These are phyloP conservation scores for Pseudonectria buxi DNA, from an alignment of 2,329 filamentous ascomycete species.

Conservation along the genomic window DNA sequence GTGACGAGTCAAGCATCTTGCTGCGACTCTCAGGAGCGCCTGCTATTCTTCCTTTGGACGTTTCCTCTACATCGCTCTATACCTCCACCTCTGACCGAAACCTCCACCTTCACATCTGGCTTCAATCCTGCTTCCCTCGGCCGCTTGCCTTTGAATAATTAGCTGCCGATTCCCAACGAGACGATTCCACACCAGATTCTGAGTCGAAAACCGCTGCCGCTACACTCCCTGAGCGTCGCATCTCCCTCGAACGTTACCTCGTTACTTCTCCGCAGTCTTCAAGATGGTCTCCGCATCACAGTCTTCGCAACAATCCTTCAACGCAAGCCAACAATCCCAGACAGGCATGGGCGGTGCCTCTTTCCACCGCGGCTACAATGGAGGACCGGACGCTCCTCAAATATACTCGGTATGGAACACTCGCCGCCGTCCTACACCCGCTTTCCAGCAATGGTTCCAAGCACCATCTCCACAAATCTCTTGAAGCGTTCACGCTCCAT, in stretches of 20 bases:
- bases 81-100: no score
- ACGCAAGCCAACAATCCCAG: constrained; percentile 50
- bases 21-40: constrained; percentile 13
- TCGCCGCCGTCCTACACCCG: constrained; percentile 1
- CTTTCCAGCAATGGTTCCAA: no score
- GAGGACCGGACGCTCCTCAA: constrained; percentile 39
- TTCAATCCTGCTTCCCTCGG: no score
- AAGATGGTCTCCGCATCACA: constrained; percentile 40
- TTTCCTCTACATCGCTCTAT: neutral
- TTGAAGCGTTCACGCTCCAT: constrained; percentile 1
- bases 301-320: constrained; percentile 50
- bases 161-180: no score
- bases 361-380: constrained; percentile 30
- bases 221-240: constrained; percentile 4
- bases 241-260: constrained; percentile 3
- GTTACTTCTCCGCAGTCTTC: constrained; percentile 1
- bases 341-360: constrained; percentile 28
- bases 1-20: constrained; percentile 7
- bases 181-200: no score
- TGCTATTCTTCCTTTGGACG: constrained; percentile 5
- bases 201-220: no score
- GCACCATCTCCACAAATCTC: neutral
- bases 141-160: no score
- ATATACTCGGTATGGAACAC: constrained; percentile 52
- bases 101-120: no score